Evolutionary conservation across 495 filamentous ascomycete species (phyloP).

Genomic region (Aspergillus nanangensis): DNA sequence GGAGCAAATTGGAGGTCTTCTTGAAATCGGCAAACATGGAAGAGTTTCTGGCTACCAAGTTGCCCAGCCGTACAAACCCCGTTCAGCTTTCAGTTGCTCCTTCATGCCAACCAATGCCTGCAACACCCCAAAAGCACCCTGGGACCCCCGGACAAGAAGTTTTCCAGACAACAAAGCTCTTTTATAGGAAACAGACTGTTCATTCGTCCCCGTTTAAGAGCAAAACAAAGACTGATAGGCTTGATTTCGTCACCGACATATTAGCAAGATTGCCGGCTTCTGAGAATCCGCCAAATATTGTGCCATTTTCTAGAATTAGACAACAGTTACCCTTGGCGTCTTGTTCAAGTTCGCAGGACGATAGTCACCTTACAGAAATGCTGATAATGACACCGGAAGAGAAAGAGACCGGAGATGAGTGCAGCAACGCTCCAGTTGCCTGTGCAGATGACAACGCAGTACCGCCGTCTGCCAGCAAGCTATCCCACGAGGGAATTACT

Average conservation of each 20-base stretch:
- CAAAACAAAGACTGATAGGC: neutral
- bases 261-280: constrained; percentile 2
- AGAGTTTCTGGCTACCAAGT: neutral
- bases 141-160: neutral
- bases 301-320: constrained; percentile 24
- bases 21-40: constrained; percentile 9
- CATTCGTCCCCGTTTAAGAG: neutral
- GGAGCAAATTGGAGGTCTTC: constrained; percentile 13
- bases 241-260: no score
- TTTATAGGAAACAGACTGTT: constrained; percentile 10
- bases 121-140: neutral
- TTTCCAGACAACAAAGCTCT: constrained; percentile 14
- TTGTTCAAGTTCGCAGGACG: constrained; percentile 15
- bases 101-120: neutral
- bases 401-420: neutral
- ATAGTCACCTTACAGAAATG: constrained; percentile 26
- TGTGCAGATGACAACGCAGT: no score
- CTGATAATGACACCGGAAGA: constrained; percentile 22
- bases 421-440: neutral
- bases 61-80: neutral
- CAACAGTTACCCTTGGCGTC: constrained; percentile 9
- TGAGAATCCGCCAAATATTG: constrained; percentile 12
- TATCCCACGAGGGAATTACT: no score
- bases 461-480: no score
- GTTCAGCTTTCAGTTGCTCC: neutral